Percentiles rank a stretch among this genome's conserved stretches.
Evolutionary conservation across 768 basidiomycete genomes (phyloP).

Genomic region (Psilocybe subaeruginosa): DNA sequence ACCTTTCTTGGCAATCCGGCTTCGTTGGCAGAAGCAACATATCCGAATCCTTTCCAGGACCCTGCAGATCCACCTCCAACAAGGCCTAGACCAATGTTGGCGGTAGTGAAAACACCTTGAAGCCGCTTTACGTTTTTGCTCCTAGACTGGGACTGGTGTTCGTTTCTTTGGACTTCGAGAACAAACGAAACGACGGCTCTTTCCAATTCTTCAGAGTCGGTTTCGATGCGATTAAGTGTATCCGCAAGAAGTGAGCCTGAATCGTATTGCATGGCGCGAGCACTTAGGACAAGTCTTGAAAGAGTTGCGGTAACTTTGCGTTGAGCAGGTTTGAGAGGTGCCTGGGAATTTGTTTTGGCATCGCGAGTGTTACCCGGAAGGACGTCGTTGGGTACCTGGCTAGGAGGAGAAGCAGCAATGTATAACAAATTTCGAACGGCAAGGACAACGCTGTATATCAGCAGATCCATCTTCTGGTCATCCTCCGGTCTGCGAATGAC

Average conservation of each 20-base stretch:
- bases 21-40: constrained; percentile 59
- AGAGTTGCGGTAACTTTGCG: constrained; percentile 88
- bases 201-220: constrained; percentile 77
- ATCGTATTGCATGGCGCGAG: constrained; percentile 88
- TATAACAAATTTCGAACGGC: constrained; percentile 82
- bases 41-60: constrained; percentile 87
- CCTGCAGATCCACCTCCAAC: constrained; percentile 79
- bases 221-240: constrained; percentile 70
- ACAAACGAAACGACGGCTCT: constrained; percentile 71
- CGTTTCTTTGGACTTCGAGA: constrained; percentile 64
- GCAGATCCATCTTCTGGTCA: constrained; percentile 59
- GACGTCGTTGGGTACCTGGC: constrained; percentile 61
- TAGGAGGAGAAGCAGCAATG: constrained; percentile 55
- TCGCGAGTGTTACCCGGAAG: constrained; percentile 54
- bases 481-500: constrained; percentile 54
- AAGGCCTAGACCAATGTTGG: constrained; percentile 74
- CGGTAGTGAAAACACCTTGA: constrained; percentile 60
- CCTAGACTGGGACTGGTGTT: constrained; percentile 36
- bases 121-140: constrained; percentile 53
- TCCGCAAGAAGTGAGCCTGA: constrained; percentile 64
- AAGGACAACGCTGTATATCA: constrained; percentile 66
- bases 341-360: constrained; percentile 44
- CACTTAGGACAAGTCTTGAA: constrained; percentile 86
- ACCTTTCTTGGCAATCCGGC: constrained; percentile 48
- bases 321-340: constrained; percentile 77